phyloP scores from a whole-genome alignment of 2,329 filamentous ascomycete species.

The Monosporascus ibericus region DNA sequence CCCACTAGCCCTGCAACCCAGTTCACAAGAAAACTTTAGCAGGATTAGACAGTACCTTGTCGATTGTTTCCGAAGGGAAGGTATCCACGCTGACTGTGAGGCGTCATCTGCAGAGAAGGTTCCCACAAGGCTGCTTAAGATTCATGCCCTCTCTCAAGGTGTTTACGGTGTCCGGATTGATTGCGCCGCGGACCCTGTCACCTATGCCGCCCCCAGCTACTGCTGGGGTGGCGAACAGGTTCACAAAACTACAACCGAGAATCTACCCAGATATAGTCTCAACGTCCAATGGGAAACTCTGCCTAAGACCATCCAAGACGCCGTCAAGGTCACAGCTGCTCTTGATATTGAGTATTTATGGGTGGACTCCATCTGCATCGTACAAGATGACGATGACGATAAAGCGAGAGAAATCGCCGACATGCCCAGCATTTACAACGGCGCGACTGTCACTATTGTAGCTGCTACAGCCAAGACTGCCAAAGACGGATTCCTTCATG shows the following conservation, averaged over 20 bases:
- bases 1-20: not conserved
- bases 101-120: not conserved
- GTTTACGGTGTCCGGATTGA: not conserved
- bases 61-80: not conserved
- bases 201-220: not conserved
- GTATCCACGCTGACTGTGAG: not conserved
- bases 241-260: not conserved
- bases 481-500: not conserved
- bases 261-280: not conserved
- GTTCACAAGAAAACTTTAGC: not conserved
- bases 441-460: not conserved
- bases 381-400: not conserved
- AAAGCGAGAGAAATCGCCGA: not conserved
- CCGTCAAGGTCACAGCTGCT: not conserved
- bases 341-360: not conserved
- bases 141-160: not conserved
- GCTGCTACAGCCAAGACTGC: not conserved
- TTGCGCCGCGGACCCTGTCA: not conserved
- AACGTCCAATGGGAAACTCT: not conserved
- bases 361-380: not conserved
- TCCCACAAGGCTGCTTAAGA: not conserved
- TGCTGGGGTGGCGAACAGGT: not conserved
- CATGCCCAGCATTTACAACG: not conserved
- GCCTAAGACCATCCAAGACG: not conserved
- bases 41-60: not conserved